These are phyloP conservation scores for Lodderomyces metapsilosis DNA, from an alignment of 1,139 yeast species.

Conservation along the genomic window DNA sequence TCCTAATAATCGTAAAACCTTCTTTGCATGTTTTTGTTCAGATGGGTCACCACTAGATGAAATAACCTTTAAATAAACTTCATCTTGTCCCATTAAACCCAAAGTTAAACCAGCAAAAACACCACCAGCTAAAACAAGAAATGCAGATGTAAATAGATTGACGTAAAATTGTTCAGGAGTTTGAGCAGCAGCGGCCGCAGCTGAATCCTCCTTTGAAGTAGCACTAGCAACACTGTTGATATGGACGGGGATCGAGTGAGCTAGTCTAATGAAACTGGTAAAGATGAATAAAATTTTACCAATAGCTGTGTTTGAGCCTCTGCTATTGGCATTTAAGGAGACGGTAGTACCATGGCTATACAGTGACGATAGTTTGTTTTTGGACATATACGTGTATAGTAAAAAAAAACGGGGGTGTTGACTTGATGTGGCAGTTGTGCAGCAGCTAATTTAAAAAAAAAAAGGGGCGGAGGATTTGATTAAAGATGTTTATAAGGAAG, in stretches of 20 bases:
- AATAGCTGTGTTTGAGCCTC: slow-evolving; percentile 11
- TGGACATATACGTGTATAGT: slow-evolving; percentile 18
- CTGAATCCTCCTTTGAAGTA: background rate
- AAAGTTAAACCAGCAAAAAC: slow-evolving; percentile 94
- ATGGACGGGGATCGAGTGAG: slow-evolving; percentile 26
- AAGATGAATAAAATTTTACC: slow-evolving; percentile 18
- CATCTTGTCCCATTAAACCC: slow-evolving; percentile 98
- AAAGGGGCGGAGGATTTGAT: background rate
- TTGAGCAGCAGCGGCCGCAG: slow-evolving; percentile 17
- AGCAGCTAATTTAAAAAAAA: background rate
- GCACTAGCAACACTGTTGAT: slow-evolving; percentile 3
- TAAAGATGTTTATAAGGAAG: too few relatives aligned
- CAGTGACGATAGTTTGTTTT: slow-evolving; percentile 20
- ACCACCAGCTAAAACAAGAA: slow-evolving; percentile 85
- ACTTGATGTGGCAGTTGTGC: background rate
- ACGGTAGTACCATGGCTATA: slow-evolving; percentile 24
- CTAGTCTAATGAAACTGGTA: slow-evolving; percentile 27
- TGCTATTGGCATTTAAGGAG: slow-evolving; percentile 20
- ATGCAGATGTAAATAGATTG: slow-evolving; percentile 57
- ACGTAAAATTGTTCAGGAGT: slow-evolving; percentile 49
- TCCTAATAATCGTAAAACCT: slow-evolving; percentile 69
- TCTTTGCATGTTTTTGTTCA: slow-evolving; percentile 71
- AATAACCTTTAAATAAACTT: slow-evolving; percentile 77
- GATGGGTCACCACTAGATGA: slow-evolving; percentile 53
- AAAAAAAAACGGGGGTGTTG: background rate